Base-by-base conservation (phyloP, 352 stramenopile genomes). In the Globisporangium camurandrum region DNA sequence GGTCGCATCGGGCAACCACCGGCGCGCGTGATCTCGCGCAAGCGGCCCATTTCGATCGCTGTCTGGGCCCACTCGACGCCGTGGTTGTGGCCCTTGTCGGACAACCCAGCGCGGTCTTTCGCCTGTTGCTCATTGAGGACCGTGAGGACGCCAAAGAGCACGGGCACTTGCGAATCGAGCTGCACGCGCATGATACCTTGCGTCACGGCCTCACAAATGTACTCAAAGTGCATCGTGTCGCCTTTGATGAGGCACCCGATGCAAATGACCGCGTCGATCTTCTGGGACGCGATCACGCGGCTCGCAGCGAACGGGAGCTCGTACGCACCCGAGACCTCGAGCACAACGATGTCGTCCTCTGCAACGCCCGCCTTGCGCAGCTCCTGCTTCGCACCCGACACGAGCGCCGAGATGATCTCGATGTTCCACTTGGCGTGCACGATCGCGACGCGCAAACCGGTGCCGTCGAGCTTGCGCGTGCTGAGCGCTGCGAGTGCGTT, bases 171-270 rank as follows among this genome's bases (percentile, higher is more conserved):
- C 24, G 93, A 93, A 62, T 97, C 78, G 52, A 98, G 70, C 63
- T 92, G 82, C 59, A 98, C 93, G 61, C 84, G 84, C 95, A 98
- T 99, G 64, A 99, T 93, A 51, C 95, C 96, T 57, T 95, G 87
- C 33, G 93, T 79, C n/a, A 97, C 90, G 46, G 95, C 85, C 53
- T 98, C 91, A 44, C 87, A 94, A 74, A 99, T 99, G 77, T 99
- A 98, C 86, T 99, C 97, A 68, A 99, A 99, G 75, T 99, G 97
- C 84, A 98, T 97, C 14, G 97, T 99, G 47, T 98, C 95, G 44
- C 97, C 96, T 68, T 98, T 98, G 66, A 97, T 96, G 16, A 97
- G 77, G 48, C 81, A 95, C 41, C 97, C 97, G 51, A 97, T 66
- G 60, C 82, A 97, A 47, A 99, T 86, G 45, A 99, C 96, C 23